Conservation (phyloP, 345 rosid species). For the Combretum micranthum region DNA sequence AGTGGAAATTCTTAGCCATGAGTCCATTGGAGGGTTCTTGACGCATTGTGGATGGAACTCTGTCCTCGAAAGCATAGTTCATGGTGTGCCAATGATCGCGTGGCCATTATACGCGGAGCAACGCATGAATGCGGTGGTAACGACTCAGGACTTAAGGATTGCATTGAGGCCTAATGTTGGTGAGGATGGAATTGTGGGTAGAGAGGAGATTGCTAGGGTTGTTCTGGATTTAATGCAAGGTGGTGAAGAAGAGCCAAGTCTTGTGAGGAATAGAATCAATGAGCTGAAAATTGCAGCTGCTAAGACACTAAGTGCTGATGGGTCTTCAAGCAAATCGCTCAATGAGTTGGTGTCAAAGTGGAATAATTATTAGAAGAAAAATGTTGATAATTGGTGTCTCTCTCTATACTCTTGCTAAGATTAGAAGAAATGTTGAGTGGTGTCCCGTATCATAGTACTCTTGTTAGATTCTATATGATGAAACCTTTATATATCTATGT, state of each 20-base stretch:
- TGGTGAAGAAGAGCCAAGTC: constrained; percentile 17
- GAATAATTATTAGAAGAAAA: too few relatives aligned
- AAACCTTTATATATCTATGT: too few relatives aligned
- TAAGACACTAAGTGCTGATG: constrained; percentile 15
- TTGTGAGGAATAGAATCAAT: constrained; percentile 9
- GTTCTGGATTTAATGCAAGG: constrained; percentile 16
- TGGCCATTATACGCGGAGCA: constrained; percentile 33
- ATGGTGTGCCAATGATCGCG: constrained; percentile 28
- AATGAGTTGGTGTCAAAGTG: constrained; percentile 11
- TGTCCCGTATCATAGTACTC: too few relatives aligned
- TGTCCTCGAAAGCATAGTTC: constrained; percentile 16
- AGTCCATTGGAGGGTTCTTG: constrained; percentile 26
- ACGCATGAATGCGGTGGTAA: constrained; percentile 17
- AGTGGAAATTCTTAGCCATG: constrained; percentile 19
- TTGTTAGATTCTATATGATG: too few relatives aligned
- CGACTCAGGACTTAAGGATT: constrained; percentile 13
- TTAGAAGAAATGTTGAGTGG: too few relatives aligned
- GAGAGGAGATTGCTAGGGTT: constrained; percentile 20
- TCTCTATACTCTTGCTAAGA: too few relatives aligned
- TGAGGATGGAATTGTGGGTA: constrained; percentile 13
- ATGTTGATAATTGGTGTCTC: too few relatives aligned
- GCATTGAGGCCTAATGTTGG: constrained; percentile 11
- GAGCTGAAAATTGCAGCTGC: constrained; percentile 20
- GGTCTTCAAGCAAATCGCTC: constrained; percentile 28
- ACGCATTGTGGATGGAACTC: constrained; percentile 40